Evolutionary conservation across 2,329 filamentous ascomycete genomes (phyloP).

Genomic region (Pseudocercospora fijiensis): DNA sequence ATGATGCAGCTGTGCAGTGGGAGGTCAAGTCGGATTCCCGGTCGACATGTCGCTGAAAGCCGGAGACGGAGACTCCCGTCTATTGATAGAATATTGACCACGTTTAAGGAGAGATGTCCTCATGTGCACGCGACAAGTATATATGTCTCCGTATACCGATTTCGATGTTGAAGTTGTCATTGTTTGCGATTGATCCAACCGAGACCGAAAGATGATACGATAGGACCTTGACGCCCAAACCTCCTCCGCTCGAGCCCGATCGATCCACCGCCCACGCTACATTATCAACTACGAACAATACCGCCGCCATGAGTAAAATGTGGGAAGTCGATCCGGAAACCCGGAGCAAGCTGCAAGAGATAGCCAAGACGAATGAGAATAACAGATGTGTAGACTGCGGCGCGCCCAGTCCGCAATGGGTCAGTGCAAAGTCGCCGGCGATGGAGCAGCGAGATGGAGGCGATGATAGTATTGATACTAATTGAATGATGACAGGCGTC

Average conservation of each 20-base stretch:
- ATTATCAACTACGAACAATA: constrained; percentile 6
- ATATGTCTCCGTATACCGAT: background rate
- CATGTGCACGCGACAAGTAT: background rate
- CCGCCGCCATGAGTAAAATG: constrained; percentile 65
- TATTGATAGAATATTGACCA: background rate
- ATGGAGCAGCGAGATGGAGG: background rate
- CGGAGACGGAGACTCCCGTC: background rate
- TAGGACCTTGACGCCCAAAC: background rate
- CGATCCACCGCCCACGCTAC: background rate
- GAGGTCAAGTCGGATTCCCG: background rate
- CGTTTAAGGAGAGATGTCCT: background rate
- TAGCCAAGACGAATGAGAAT: constrained; percentile 88
- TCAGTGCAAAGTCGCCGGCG: constrained; percentile 39
- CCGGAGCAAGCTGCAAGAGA: constrained; percentile 86
- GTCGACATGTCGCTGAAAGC: background rate
- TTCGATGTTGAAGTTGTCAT: background rate
- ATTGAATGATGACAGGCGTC: constrained; percentile 55
- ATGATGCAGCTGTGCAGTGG: background rate
- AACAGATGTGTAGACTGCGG: constrained; percentile 91
- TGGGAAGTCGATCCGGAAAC: constrained; percentile 99
- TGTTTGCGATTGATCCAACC: background rate
- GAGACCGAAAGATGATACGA: constrained; percentile 2
- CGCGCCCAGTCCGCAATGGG: constrained; percentile 97
- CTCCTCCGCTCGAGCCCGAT: background rate
- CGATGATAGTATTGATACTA: background rate